Base-by-base conservation (phyloP, 208 protist genomes). In the Crithidia acanthocephali region DNA sequence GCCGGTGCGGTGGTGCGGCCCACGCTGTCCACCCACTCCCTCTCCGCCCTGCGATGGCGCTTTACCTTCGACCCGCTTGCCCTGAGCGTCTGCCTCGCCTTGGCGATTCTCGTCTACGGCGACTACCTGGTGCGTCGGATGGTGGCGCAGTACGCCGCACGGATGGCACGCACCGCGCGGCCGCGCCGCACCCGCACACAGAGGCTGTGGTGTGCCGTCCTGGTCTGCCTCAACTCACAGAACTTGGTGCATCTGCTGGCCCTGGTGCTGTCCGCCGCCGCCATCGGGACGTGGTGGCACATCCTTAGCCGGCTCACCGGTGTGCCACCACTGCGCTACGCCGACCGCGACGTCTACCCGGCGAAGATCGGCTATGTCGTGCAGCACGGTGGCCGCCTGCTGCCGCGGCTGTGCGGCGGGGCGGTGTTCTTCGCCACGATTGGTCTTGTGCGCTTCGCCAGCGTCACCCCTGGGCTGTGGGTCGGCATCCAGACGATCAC, bases 401-500 rank as follows among this genome's bases (percentile, higher is more conserved):
- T 74, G 59, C 68, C 32, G 48, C 58, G 59, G 1, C 68, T 74
- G 4, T 67, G 45, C 68, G 47, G 56, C 16, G 11, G 44, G 22
- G 45, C 59, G 11, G 18, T 74, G 11, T 55, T 74, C 30, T 74
- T 65, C 25, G 58, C 59, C 32, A 48, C 35, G 11, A 11, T 50
- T 33, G 68, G 59, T 16, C 37, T 67, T 2, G 5, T 74, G 23
- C 68, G 50, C 48, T 74, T 74, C 20, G 59, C 50, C 6, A 30
- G 59, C 28, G 50, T 60, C 32, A 61, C 68, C 25, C 68, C 68
- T 2, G 68, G 68, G 27, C 23, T 74, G 48, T 74, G 68, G 68
- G 6, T 67, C 16, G 2, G 32, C 25, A 9, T 67, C 13, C 68
- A 60, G 22, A 74, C 68, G 11, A 10, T 74, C 0, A 50, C 28